Conservation (phyloP, 129 eudicot genomes). For the Centrapalus pauciflorus region DNA sequence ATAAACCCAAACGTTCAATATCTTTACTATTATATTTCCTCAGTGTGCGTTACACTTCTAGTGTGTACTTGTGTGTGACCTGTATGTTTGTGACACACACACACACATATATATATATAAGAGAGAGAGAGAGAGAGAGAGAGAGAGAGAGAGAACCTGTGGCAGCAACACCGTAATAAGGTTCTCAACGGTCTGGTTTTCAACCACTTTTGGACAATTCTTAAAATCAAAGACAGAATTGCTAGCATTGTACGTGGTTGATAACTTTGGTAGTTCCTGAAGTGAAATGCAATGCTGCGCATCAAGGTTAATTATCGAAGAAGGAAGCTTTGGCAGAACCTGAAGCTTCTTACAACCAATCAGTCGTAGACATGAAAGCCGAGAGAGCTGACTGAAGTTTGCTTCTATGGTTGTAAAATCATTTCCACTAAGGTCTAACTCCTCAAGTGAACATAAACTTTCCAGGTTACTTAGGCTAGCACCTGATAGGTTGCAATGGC, state of each 20-base stretch:
- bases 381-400: slow-evolving; percentile 12
- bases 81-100: not conserved
- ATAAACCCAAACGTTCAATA: too few relatives aligned
- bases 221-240: slow-evolving; percentile 25
- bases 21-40: too few relatives aligned
- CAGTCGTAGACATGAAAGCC: slow-evolving; percentile 22
- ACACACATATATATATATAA: too few relatives aligned
- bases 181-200: slow-evolving; percentile 14
- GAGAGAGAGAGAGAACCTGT: slow-evolving; percentile 21
- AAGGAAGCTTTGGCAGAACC: slow-evolving; percentile 24
- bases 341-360: slow-evolving; percentile 25
- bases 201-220: slow-evolving; percentile 18
- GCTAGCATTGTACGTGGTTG: not conserved
- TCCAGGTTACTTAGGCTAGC: slow-evolving; percentile 1
- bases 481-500: slow-evolving; percentile 27
- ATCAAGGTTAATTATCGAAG: slow-evolving; percentile 16
- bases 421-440: slow-evolving; percentile 34
- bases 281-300: slow-evolving; percentile 21
- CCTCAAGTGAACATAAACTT: slow-evolving; percentile 25
- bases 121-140: too few relatives aligned
- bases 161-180: slow-evolving; percentile 21
- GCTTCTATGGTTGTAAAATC: slow-evolving; percentile 26
- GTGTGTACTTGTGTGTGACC: too few relatives aligned
- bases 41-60: too few relatives aligned
- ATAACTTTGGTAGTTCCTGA: slow-evolving; percentile 18